A percentile compares a stretch with the other conserved stretches of the same genome.
phyloP scores from a whole-genome alignment of 179 eudicot genomes.

The Vitellaria paradoxa region DNA sequence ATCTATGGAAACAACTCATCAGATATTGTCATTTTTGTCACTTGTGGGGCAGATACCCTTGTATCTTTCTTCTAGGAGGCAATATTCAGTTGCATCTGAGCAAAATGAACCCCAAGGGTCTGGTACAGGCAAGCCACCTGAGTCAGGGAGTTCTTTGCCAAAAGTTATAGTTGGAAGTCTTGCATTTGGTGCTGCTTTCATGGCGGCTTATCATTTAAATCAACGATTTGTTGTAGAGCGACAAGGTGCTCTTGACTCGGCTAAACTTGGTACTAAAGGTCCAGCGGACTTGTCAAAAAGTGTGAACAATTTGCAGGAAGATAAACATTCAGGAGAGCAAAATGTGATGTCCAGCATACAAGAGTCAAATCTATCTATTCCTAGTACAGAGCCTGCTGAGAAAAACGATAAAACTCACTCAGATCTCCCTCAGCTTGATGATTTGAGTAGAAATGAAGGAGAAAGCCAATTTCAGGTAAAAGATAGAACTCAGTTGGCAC shows the following conservation, averaged over 20 bases:
- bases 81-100: constrained; percentile 49
- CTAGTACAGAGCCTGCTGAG: constrained; percentile 21
- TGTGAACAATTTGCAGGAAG: constrained; percentile 18
- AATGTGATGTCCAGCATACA: constrained; percentile 22
- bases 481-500: constrained; percentile 15
- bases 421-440: constrained; percentile 25
- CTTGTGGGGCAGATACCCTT: constrained; percentile 51
- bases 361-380: constrained; percentile 30
- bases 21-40: neutral
- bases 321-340: constrained; percentile 23
- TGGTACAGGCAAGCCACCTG: constrained; percentile 46
- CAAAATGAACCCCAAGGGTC: constrained; percentile 41
- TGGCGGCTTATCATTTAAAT: constrained; percentile 57
- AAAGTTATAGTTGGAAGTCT: constrained; percentile 61
- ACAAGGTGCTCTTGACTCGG: constrained; percentile 21
- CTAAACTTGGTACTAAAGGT: constrained; percentile 24
- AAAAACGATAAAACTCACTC: constrained; percentile 34
- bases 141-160: constrained; percentile 34
- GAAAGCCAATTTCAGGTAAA: constrained; percentile 24
- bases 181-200: constrained; percentile 59
- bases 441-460: constrained; percentile 31
- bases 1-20: neutral
- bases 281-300: constrained; percentile 22
- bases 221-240: constrained; percentile 31
- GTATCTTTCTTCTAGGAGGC: constrained; percentile 50